Base-by-base conservation (phyloP, 768 basidiomycete species). In the Auriscalpium vulgare region DNA sequence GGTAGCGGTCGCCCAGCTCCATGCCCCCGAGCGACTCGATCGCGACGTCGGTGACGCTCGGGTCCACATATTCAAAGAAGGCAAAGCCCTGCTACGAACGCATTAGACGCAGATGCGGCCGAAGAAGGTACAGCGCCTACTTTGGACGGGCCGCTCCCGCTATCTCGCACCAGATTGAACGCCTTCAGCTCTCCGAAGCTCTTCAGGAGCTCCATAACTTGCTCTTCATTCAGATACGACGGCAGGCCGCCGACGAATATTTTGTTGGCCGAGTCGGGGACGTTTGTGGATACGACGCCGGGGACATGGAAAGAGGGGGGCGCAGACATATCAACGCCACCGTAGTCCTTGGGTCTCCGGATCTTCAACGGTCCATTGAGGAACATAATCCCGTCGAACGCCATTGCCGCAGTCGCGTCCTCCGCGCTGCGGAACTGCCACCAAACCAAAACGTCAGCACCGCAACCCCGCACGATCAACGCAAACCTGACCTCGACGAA, bases 191-290 rank as follows among this genome's bases (percentile, higher is more conserved):
- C 97, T 56, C 97, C 97, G 66, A 99, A 99, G 67, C 87, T 92
- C 77, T 93, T 97, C 60, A 99, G 78, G 36, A 99, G 70, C 69
- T 99, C 97, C 84, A 95, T 92, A 57, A 98, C 97, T 72, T 98
- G 95, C 67, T 97, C 97, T 71, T 99, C 97, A 65, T 91, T 95
- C 49, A 99, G 82, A 70, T 98, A 97, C 19, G 89, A 81, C 14
- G 97, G 97, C 55, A 99, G 75, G 53, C 95, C 95, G 45, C 97
- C 97, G 58, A 99, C 88, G 66, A 98, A 99, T 53, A 99, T 79
- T 75, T 98, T 98, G 82, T 98, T 95, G 71, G 90, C 88, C 23
- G 94, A 94, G 70, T 99, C 97, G 17, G 94, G 93, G 21, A 97
- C 93, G 63, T 94, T 95, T 53, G 91, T 93, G 6, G 91, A 94